Base-by-base conservation (phyloP, 2,329 filamentous ascomycete genomes). In the Didymella exigua region DNA sequence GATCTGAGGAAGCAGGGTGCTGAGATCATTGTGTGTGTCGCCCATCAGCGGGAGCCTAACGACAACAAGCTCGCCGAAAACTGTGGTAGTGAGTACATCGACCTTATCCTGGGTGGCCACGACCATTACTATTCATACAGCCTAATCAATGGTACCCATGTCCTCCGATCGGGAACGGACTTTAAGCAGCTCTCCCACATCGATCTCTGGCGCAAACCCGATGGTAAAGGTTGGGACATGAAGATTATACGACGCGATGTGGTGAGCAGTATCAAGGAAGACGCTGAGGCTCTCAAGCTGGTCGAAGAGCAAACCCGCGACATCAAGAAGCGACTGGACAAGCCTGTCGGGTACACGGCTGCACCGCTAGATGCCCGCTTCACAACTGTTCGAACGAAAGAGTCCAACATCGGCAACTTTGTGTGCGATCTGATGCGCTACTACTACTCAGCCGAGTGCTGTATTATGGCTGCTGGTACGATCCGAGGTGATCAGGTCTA, bases 131-230 rank as follows among this genome's bases (percentile, higher is more conserved):
- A 96, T 71, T 83, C 82, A 14, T 91, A 96, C 75, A 84, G 82
- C 49, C 69, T 92, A 50, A 83, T 95, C 72, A 92, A 93, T 57
- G 88, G 88, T 8, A 90, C 86, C 0, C 92, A 96, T 67, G 85
- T 96, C 2, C 79, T 97, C n/a, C 85, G 93, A 1, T 96, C 90
- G 0, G 92, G 93, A 0, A 91, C 88, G 16, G 93, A 97, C 73
- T 97, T 96, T 77, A 96, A 95, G 76, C 90, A 97, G 71, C 79
- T 96, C 29, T 95, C 90, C 70, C 96, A 96, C 69, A 83, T 97
- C 47, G 90, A 96, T 73, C 89, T 86, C 1, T 84, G 90, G 63
- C 81, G 85, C 19, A 85, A 82, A 59, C 53, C 71, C 1, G 73
- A 76, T 26, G 79, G 74, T 2, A 78, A 67, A 14, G 82, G 82